phyloP scores from a whole-genome alignment of 1,139 yeast species.

The Yamadazyma spencermartinsiae region DNA sequence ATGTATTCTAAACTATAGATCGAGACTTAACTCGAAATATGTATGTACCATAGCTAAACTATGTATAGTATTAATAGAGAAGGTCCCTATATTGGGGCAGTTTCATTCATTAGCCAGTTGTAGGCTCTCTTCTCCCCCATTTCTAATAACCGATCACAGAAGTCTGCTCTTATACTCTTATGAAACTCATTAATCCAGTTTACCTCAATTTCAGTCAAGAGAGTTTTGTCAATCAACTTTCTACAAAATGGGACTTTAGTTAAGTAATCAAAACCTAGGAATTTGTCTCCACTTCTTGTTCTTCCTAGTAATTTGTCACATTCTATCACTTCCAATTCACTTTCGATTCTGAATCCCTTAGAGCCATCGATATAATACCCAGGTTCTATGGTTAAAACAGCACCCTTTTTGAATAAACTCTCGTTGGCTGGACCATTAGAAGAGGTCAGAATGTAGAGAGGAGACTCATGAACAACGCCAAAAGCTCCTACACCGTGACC shows the following conservation, averaged over 20 bases:
- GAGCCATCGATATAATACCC: constrained; percentile 55
- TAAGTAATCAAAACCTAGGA: constrained; percentile 48
- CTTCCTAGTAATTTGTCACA: constrained; percentile 32
- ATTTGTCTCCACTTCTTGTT: constrained; percentile 35
- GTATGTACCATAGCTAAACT: not conserved
- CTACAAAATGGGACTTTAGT: constrained; percentile 57
- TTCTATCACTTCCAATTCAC: constrained; percentile 48
- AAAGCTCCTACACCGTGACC: constrained; percentile 63
- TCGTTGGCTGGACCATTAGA: constrained; percentile 34
- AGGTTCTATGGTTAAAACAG: constrained; percentile 55
- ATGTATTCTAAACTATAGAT: constrained; percentile 3
- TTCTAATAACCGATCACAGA: constrained; percentile 33
- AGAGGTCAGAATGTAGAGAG: constrained; percentile 47
- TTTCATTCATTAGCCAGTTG: constrained; percentile 42
- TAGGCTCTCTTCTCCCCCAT: constrained; percentile 42
- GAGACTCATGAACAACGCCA: constrained; percentile 59
- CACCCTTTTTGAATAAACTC: constrained; percentile 44
- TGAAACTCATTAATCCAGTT: constrained; percentile 56
- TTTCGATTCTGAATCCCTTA: constrained; percentile 55
- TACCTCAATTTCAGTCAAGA: constrained; percentile 40
- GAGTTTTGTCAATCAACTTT: constrained; percentile 41
- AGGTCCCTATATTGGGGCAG: constrained; percentile 26
- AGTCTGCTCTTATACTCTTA: constrained; percentile 34
- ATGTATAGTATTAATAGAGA: constrained; percentile 1
- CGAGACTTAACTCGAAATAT: not conserved